phyloP scores from a whole-genome alignment of 2,329 filamentous ascomycete species.

The Corniculantispora saksenae region DNA sequence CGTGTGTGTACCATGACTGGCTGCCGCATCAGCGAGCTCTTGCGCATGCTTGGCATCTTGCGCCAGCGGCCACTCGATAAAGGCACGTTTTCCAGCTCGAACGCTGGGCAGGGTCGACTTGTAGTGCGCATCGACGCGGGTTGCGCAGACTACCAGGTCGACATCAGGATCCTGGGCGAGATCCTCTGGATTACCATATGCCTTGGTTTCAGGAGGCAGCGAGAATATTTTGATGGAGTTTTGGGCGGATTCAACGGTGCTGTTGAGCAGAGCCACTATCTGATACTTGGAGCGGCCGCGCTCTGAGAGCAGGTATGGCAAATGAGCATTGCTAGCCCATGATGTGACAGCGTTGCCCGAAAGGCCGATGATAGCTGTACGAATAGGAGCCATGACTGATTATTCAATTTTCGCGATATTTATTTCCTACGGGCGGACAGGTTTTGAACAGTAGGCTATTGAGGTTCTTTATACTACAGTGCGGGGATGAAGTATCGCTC shows the following conservation, averaged over 20 bases:
- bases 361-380: slow-evolving; percentile 59
- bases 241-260: slow-evolving; percentile 44
- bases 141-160: slow-evolving; percentile 56
- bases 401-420: neutral
- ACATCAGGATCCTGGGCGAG: slow-evolving; percentile 51
- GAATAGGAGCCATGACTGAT: slow-evolving; percentile 47
- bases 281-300: slow-evolving; percentile 44
- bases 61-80: slow-evolving; percentile 60
- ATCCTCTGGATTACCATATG: slow-evolving; percentile 51
- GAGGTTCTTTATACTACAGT: neutral
- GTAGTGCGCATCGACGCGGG: slow-evolving; percentile 55
- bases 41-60: slow-evolving; percentile 41
- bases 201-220: slow-evolving; percentile 41
- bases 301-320: slow-evolving; percentile 60
- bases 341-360: slow-evolving; percentile 51
- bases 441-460: neutral
- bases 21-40: slow-evolving; percentile 41
- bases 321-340: slow-evolving; percentile 58
- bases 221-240: slow-evolving; percentile 45
- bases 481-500: too few species aligned
- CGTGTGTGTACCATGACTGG: slow-evolving; percentile 31
- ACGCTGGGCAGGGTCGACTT: slow-evolving; percentile 47
- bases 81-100: slow-evolving; percentile 53
- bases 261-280: slow-evolving; percentile 56
- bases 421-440: neutral